Evolutionary conservation across 2,329 filamentous ascomycete genomes (phyloP), one percentile per base, ranked within the genome.

Genomic region (Sporothrix pseudoabietina): DNA sequence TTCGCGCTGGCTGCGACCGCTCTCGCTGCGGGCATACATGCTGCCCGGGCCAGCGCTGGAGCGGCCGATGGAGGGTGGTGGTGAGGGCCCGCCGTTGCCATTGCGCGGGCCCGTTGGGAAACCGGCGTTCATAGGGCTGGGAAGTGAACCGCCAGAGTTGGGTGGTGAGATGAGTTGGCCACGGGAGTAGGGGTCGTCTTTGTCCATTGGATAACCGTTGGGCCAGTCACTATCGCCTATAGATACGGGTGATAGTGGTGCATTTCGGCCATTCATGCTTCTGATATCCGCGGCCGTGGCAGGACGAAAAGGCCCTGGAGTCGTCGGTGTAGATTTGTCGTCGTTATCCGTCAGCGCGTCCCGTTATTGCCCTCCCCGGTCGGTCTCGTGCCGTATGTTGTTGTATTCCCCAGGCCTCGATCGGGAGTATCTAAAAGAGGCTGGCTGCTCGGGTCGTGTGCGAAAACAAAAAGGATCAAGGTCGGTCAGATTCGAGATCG

Each of bases 221-320:
- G 92, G 92, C 91, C 92, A 96, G 81, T 96, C 93, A 85, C 90
- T 94, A 81, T 91, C 93, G 81, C 91, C 91, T 86, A 92, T 84
- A 83, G 93, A 96, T 81, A 94, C 88, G 80, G 93, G 93, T 80
- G 93, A 94, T 81, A 94, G 86, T 80, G 91, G 91, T 84, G 89
- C 90, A 88, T 92, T 90, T 84, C 88, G 88, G 81, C 86, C 87
- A 85, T 89, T 92, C 91, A 93, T 92, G 84, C 82, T 88, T 78
- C 76, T 72, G 74, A 59, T 14, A 49, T 41, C 57, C 32, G 69
- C 26, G 39, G 69, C 65, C 69, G 54, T 47, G 22, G 26, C 59
- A 44, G 12, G 57, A 68, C 65, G 63, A 66, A 26, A 68, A 8
- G 35, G 61, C 47, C 61, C 3, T 3, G 61, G 22, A 10, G 61